Evolutionary conservation across 306 rosid genomes (phyloP).

Genomic region (Ziziphus jujuba): DNA sequence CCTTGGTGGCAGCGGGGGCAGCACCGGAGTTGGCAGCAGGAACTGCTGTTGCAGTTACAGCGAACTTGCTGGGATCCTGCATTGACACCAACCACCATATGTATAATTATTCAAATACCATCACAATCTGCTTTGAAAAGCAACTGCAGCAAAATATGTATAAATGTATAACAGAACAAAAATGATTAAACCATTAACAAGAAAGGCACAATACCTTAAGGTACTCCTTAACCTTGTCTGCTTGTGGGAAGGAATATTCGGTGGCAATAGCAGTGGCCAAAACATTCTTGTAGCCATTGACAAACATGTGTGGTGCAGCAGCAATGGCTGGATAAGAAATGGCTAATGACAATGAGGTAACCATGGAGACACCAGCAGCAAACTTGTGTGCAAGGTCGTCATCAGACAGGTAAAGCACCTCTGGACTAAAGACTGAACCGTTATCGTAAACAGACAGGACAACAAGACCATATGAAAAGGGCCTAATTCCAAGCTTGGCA

Average conservation of each 20-base stretch:
- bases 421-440: slow-evolving; percentile 81
- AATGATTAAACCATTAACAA: background rate
- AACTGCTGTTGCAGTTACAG: slow-evolving; percentile 24
- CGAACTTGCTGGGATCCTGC: slow-evolving; percentile 52
- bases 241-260: slow-evolving; percentile 63
- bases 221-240: slow-evolving; percentile 75
- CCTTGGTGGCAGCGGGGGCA: slow-evolving; percentile 50
- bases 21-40: slow-evolving; percentile 14
- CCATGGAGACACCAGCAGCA: slow-evolving; percentile 69
- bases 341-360: slow-evolving; percentile 71
- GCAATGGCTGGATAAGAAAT: slow-evolving; percentile 75
- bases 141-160: too few relatives aligned
- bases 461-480: slow-evolving; percentile 87
- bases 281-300: slow-evolving; percentile 73
- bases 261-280: slow-evolving; percentile 68
- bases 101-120: background rate
- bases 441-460: slow-evolving; percentile 72
- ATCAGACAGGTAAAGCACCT: slow-evolving; percentile 82
- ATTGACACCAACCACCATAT: too few relatives aligned
- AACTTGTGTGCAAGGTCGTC: slow-evolving; percentile 74
- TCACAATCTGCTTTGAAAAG: background rate
- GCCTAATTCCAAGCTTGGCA: slow-evolving; percentile 90
- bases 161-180: background rate
- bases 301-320: slow-evolving; percentile 82
- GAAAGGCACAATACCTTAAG: slow-evolving; percentile 46